A percentile compares a stretch with the other conserved stretches of the same genome.
phyloP scores from a whole-genome alignment of 2,329 filamentous ascomycete genomes.

The Albophoma yamanashiensis region DNA sequence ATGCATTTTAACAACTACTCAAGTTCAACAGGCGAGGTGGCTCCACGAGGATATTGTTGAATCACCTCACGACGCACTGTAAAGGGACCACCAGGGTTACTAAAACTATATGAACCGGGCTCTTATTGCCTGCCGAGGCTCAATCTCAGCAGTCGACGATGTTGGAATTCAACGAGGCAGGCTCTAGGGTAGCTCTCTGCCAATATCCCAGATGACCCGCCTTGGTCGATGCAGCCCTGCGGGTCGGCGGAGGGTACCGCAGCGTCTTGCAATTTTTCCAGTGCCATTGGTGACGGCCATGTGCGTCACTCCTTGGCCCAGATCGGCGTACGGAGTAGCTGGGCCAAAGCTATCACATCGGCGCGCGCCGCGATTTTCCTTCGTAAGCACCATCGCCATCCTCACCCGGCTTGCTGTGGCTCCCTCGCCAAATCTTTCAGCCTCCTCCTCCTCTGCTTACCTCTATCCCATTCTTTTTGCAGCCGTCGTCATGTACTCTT shows the following conservation, averaged over 20 bases:
- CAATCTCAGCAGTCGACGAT: background rate
- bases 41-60: too few species aligned
- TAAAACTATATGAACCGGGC: background rate
- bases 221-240: background rate
- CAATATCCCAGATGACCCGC: background rate
- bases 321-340: background rate
- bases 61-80: too few species aligned
- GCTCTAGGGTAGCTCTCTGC: background rate
- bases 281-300: slow-evolving; percentile 15
- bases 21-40: too few species aligned
- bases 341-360: background rate
- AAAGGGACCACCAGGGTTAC: too few species aligned
- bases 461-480: background rate
- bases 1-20: too few species aligned
- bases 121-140: background rate
- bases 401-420: background rate
- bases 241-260: background rate
- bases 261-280: background rate
- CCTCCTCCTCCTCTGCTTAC: background rate
- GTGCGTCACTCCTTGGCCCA: slow-evolving; percentile 16
- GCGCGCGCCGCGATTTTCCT: background rate
- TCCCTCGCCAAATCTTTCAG: background rate
- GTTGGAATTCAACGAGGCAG: too few species aligned
- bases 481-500: background rate
- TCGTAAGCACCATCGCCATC: background rate